These are phyloP conservation scores for Mercurialis annua DNA, from an alignment of 345 rosid species.

Conservation along the genomic window DNA sequence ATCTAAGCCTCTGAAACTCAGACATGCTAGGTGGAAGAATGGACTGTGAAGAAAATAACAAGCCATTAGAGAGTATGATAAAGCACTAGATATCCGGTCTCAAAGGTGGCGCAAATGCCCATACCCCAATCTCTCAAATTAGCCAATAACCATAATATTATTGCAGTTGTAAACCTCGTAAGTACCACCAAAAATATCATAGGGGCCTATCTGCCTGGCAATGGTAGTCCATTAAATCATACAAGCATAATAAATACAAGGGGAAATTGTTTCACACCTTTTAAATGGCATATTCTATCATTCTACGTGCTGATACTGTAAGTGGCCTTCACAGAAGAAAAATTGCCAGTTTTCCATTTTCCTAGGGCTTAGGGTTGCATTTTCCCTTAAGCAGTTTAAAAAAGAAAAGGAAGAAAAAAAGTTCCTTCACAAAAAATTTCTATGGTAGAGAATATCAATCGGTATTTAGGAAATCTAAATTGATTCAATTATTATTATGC, in stretches of 20 bases:
- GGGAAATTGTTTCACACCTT: neutral
- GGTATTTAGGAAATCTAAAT: neutral
- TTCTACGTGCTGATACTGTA: neutral
- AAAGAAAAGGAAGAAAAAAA: too few relatives aligned
- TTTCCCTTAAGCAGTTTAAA: too few relatives aligned
- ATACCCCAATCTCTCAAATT: neutral
- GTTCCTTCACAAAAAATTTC: neutral
- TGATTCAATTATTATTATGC: neutral
- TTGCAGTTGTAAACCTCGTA: neutral
- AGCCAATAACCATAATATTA: neutral
- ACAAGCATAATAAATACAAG: neutral
- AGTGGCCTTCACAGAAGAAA: neutral
- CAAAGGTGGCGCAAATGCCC: neutral
- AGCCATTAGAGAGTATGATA: slow-evolving; percentile 4
- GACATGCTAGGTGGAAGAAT: slow-evolving; percentile 74
- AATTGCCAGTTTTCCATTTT: too few relatives aligned
- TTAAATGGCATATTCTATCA: neutral
- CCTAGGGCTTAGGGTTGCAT: too few relatives aligned
- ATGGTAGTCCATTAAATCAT: neutral
- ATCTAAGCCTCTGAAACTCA: slow-evolving; percentile 92
- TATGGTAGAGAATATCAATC: neutral
- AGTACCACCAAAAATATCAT: neutral
- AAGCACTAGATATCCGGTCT: neutral
- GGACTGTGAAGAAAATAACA: slow-evolving; percentile 47
- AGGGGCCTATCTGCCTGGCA: too few relatives aligned